Evolutionary conservation across 139 green algal genomes (phyloP).

Genomic region (Chlorella sorokiniana): DNA sequence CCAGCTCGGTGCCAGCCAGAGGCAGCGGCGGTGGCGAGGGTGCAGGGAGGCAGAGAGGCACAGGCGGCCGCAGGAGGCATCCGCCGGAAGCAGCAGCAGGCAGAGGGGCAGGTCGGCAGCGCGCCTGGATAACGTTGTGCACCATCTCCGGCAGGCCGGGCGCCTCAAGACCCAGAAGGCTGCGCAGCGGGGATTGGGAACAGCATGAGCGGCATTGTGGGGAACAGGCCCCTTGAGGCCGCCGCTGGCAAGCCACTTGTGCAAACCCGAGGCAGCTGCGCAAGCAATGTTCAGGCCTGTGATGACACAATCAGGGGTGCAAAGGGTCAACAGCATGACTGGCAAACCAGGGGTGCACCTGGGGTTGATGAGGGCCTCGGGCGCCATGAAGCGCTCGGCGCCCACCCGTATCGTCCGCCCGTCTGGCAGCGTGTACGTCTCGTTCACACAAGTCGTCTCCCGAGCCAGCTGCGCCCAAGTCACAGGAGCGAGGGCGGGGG

Average conservation of each 20-base stretch:
- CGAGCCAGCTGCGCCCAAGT: conserved; percentile 61
- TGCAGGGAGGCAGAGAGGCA: too few relatives aligned
- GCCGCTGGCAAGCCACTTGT: too few relatives aligned
- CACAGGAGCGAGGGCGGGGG: too few relatives aligned
- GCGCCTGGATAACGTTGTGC: conserved; percentile 75
- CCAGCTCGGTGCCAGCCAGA: too few relatives aligned
- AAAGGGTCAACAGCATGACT: background rate
- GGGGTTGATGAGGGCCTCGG: conserved; percentile 68
- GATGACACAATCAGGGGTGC: background rate
- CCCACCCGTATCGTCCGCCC: conserved; percentile 73
- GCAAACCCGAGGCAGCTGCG: background rate
- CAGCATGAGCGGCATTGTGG: background rate
- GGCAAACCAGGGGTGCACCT: background rate
- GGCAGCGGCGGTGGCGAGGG: too few relatives aligned
- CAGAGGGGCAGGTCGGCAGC: too few relatives aligned
- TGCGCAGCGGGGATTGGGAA: background rate
- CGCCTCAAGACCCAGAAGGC: conserved; percentile 70
- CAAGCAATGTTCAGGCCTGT: background rate
- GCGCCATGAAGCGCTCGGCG: conserved; percentile 78
- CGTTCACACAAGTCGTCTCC: conserved; percentile 76
- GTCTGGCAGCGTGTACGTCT: conserved; percentile 82
- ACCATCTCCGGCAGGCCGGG: conserved; percentile 70
- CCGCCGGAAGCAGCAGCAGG: background rate
- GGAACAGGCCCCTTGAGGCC: too few relatives aligned
- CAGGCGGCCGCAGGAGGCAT: background rate